Conservation (phyloP, 2,329 filamentous ascomycete genomes). For the Neonectria neomacrospora region DNA sequence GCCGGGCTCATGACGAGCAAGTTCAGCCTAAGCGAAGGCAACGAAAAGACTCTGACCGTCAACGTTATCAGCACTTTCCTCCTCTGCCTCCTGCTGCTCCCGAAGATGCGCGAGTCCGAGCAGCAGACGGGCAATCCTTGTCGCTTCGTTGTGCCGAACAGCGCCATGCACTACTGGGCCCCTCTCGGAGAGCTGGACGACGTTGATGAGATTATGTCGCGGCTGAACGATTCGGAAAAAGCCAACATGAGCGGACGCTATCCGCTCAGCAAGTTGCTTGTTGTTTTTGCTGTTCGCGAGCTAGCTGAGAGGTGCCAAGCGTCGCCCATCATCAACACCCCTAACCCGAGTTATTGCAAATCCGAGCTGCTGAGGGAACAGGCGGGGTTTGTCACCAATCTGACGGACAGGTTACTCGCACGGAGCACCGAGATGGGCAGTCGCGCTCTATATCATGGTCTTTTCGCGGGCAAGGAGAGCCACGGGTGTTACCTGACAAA, state of each 20-base stretch:
- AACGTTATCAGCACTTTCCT: slow-evolving; percentile 43
- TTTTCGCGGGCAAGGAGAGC: too few species aligned
- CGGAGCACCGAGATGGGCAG: slow-evolving; percentile 59
- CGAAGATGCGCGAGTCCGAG: slow-evolving; percentile 42
- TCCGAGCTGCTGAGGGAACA: slow-evolving; percentile 44
- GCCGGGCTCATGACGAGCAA: slow-evolving; percentile 53
- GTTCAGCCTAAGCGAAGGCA: slow-evolving; percentile 54
- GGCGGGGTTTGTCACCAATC: neutral
- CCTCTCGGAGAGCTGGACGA: slow-evolving; percentile 36
- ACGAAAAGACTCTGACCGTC: slow-evolving; percentile 59
- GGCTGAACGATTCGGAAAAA: slow-evolving; percentile 45
- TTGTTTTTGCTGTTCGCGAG: slow-evolving; percentile 47
- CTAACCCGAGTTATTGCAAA: slow-evolving; percentile 56
- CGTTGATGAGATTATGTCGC: slow-evolving; percentile 39
- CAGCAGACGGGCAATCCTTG: neutral
- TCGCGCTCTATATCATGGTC: slow-evolving; percentile 45
- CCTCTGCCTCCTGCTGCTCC: slow-evolving; percentile 34
- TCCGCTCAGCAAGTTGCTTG: slow-evolving; percentile 47
- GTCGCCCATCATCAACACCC: slow-evolving; percentile 51
- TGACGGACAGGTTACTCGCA: slow-evolving; percentile 47
- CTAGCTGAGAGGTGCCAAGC: slow-evolving; percentile 33
- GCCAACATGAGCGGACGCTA: slow-evolving; percentile 47
- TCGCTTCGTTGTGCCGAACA: slow-evolving; percentile 39
- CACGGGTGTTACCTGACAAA: too few species aligned
- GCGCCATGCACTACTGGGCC: slow-evolving; percentile 42